These are phyloP conservation scores for Aquilaria sinensis DNA, from an alignment of 345 rosid species.

Conservation along the genomic window DNA sequence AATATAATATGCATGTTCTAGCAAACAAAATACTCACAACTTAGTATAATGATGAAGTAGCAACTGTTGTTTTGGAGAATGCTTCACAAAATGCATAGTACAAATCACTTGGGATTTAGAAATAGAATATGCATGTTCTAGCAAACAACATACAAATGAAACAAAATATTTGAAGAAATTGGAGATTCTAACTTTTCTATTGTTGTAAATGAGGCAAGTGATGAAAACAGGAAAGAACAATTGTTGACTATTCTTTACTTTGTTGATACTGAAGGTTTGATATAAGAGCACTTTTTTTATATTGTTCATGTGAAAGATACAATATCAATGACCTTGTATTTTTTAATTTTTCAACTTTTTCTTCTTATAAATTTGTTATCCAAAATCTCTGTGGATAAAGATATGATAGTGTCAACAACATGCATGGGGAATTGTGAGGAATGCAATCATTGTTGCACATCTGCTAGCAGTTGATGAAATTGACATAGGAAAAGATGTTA, in stretches of 20 bases:
- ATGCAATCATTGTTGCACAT: no score
- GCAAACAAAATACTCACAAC: background rate
- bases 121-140: no score
- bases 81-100: no score
- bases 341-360: no score
- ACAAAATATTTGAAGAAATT: no score
- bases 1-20: background rate
- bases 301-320: background rate
- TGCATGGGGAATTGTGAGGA: background rate
- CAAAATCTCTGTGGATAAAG: background rate
- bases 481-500: background rate
- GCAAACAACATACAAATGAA: no score
- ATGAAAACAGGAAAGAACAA: background rate
- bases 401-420: background rate
- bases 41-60: no score
- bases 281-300: background rate
- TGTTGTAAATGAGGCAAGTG: background rate
- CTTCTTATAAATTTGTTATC: no score
- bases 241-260: no score
- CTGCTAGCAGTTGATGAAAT: background rate
- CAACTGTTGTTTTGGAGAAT: no score
- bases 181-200: background rate
- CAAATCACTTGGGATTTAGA: no score
- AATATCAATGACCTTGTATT: no score
- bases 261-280: background rate